Evolutionary conservation across 306 rosid species (phyloP).

Genomic region (Corylus avellana): DNA sequence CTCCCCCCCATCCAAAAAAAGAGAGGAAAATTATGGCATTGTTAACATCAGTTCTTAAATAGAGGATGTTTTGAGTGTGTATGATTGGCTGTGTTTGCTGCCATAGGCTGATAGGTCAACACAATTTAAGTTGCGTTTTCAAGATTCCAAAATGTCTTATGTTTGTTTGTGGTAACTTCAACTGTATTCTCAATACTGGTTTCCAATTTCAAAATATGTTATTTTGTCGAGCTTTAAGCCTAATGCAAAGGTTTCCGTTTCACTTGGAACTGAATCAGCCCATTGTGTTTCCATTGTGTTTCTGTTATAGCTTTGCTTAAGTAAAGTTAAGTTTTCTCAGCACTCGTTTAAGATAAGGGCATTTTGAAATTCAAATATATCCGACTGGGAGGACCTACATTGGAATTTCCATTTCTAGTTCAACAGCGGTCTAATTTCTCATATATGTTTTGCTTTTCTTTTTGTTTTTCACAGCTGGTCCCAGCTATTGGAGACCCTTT

Average conservation of each 20-base stretch:
- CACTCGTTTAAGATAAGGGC: not conserved
- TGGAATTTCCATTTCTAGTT: not conserved
- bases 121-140: not conserved
- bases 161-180: not conserved
- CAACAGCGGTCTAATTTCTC: not conserved
- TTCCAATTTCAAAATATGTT: not conserved
- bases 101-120: not conserved
- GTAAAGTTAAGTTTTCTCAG: not conserved
- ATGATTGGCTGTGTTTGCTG: not conserved
- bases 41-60: not conserved
- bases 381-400: not conserved
- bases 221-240: not conserved
- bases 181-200: not conserved
- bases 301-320: not conserved
- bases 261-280: not conserved
- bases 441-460: conserved; percentile 20
- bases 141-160: not conserved
- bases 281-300: not conserved
- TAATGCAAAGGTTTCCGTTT: not conserved
- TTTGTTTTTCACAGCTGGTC: conserved; percentile 74
- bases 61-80: not conserved
- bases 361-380: not conserved
- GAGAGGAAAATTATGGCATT: not conserved
- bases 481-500: conserved; percentile 90
- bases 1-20: no score